Evolutionary conservation across 2,329 filamentous ascomycete genomes (phyloP).

Genomic region (Pseudogymnoascus sp.): DNA sequence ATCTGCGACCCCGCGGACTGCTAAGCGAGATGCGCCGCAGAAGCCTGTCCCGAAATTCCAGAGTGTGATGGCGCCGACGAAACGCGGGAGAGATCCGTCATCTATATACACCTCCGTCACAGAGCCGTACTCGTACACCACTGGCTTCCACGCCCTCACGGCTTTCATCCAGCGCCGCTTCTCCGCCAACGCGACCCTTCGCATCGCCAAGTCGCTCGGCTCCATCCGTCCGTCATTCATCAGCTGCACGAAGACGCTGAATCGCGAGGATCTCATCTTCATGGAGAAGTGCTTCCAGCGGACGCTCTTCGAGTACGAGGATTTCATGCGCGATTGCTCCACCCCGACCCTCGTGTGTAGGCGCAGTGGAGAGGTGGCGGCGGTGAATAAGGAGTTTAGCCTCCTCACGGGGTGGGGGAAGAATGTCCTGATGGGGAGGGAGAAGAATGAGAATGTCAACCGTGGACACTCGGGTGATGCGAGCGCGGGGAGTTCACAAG

Average conservation of each 20-base stretch:
- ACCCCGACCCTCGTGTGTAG: conserved; percentile 89
- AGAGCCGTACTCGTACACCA: conserved; percentile 85
- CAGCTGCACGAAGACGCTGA: conserved; percentile 82
- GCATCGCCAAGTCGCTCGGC: conserved; percentile 80
- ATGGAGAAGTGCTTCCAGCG: conserved; percentile 98
- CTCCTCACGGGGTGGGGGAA: conserved; percentile 92
- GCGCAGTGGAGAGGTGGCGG: conserved; percentile 88
- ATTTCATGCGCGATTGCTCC: conserved; percentile 80
- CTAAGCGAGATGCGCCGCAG: conserved; percentile 24
- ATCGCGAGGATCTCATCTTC: conserved; percentile 83
- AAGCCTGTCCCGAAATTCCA: conserved; percentile 23
- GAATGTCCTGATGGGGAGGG: conserved; percentile 79
- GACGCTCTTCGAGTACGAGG: conserved; percentile 86
- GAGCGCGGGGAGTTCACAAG: conserved; percentile 23
- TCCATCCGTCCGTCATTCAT: conserved; percentile 92
- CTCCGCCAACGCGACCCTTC: conserved; percentile 66
- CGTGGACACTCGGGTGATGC: conserved; percentile 42
- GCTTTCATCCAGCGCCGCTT: conserved; percentile 74
- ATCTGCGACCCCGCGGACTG: conserved; percentile 18
- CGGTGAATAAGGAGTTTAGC: conserved; percentile 94
- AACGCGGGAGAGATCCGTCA: conserved; percentile 66
- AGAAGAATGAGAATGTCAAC: conserved; percentile 83
- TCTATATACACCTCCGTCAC: conserved; percentile 84
- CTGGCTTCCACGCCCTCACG: conserved; percentile 83
- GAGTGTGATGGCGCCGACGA: conserved; percentile 32